Evolutionary conservation across 805 yeast genomes (phyloP), one percentile per base, ranked within the genome.

Genomic region (Saccharomycopsis amapae): DNA sequence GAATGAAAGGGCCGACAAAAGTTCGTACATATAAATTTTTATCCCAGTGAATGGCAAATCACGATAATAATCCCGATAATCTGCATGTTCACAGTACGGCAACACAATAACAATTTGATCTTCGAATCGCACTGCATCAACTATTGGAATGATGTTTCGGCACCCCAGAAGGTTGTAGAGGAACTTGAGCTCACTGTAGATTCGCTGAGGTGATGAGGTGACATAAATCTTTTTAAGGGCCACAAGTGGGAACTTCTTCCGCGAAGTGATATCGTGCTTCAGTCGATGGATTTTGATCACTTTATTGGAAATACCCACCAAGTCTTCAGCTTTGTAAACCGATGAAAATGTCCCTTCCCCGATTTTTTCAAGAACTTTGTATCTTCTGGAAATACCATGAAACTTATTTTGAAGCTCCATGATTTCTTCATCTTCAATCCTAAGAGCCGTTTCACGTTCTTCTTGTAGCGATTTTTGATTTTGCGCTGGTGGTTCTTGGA

Each of bases 181-280:
- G 39, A 93, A 66, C 53, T 81, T 81, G 52, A 93, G 72, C 62
- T 93, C 99, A 61, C 89, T 89, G 55, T 76, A 79, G 37, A 93
- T 90, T 62, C 99, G 74, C 52, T 78, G 81, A 0, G 97, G 97
- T 5, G 97, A 87, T 1, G 96, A 85, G 0, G 98, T 93, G 18
- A 89, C 97, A 62, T 90, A 89, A 39, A 93, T 87, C 57, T 93
- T 78, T 61, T 93, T 93, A 54, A 93, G 68, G 1, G 99, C 99
- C 47, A 93, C 97, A 42, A 47, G 15, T 3, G 44, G 49, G 19
- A 38, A 45, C 19, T 22, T 33, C 33, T 45, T 45, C 20, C 30
- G 38, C 15, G 7, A 18, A 15, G 39, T 12, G n/a, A 26, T 18
- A 22, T 34, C 24, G 18, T 15, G 17, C 10, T 37, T n/a, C 28